Base-by-base conservation (phyloP, 129 eudicot genomes). In the Artemisia annua region DNA sequence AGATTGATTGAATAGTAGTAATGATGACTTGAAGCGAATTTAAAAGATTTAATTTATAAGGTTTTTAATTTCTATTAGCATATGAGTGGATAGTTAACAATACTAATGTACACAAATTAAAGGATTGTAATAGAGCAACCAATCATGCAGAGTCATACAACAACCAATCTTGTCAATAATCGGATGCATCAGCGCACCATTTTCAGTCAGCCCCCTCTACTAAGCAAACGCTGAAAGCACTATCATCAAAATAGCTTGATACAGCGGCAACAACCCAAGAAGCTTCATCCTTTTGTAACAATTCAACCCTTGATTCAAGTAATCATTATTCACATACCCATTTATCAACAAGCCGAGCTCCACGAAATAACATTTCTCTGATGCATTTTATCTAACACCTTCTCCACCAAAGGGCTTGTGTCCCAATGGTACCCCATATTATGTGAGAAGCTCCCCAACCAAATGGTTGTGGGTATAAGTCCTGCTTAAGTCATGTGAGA, bases 311-410 rank as follows among this genome's bases (percentile, higher is more conserved):
- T 80, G 63, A 53, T 75, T 72, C 72, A 80, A 64, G 49, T n/a
- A 55, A 16, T 77, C 80, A 8, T 75, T 63, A 5, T 63, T 73
- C 30, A 70, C 77, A n/a, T 64, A 79, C 24, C 84, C 80, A 0
- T 77, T 69, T 53, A 80, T 70, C 81, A 80, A 75, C 7, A 69
- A 46, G 66, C 81, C 75, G 70, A 46, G 66, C 81, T 80, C 80
- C 81, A 80, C 6, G 81, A 80, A 32, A 75, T 48, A 64, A 64
- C 77, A 63, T 80, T 74, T 70, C 50, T 69, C 22, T 56, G 69
- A 63, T 77, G 84, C 77, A 63, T 75, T 70, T 75, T 73, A 54
- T 75, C 74, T 30, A 80, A 80, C 77, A 75, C 22, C 69, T 80
- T 63, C 77, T 55, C 77, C 26, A 4, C 39, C 3, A 5, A 32